Evolutionary conservation across 2,329 filamentous ascomycete genomes (phyloP).

Genomic region (Acephala macrosclerotiorum): DNA sequence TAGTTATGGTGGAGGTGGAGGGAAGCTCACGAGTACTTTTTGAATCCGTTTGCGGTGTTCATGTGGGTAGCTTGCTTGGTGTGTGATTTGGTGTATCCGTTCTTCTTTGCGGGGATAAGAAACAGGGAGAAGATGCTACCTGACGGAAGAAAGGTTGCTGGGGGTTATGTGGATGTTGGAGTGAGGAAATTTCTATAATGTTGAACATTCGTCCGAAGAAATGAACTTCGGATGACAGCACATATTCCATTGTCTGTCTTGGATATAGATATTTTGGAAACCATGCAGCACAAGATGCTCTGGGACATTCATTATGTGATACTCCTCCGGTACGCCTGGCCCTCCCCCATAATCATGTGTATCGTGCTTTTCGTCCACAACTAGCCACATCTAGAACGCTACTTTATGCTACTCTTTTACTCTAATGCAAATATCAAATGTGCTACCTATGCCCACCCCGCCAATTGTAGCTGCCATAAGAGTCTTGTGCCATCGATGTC

Average conservation of each 20-base stretch:
- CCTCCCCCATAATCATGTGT: neutral
- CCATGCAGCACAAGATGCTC: neutral
- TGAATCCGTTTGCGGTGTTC: constrained; percentile 52
- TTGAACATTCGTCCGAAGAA: neutral
- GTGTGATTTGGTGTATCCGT: constrained; percentile 55
- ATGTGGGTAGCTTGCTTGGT: constrained; percentile 49
- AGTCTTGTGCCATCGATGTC: too few species aligned
- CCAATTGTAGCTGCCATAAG: too few species aligned
- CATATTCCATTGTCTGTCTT: too few species aligned
- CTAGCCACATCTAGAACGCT: neutral
- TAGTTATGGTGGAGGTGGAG: constrained; percentile 60
- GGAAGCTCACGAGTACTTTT: constrained; percentile 56
- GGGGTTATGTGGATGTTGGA: neutral
- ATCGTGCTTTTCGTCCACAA: neutral
- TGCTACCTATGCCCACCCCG: too few species aligned
- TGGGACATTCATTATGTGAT: too few species aligned
- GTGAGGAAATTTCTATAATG: constrained; percentile 4
- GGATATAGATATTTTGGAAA: neutral
- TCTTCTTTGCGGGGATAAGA: constrained; percentile 50
- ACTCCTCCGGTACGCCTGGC: neutral
- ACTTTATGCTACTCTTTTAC: neutral
- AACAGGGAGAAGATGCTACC: constrained; percentile 48
- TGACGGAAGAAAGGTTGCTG: constrained; percentile 44
- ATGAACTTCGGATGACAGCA: neutral
- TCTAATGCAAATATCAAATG: neutral